These are phyloP conservation scores for Cynanchum wilfordii DNA, from an alignment of 257 asterid species.

Conservation along the genomic window DNA sequence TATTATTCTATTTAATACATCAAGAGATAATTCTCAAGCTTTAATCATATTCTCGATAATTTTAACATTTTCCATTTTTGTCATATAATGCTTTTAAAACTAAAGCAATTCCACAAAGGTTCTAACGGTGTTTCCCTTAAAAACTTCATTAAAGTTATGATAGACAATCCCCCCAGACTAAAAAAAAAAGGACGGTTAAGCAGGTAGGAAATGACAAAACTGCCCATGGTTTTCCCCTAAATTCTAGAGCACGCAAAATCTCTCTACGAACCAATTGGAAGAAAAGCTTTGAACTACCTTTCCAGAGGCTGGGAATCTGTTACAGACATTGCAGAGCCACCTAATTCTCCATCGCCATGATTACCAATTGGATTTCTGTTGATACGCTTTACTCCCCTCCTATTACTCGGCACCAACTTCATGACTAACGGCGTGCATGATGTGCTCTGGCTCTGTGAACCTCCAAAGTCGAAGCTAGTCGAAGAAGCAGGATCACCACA, in stretches of 20 bases:
- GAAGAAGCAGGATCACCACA: neutral
- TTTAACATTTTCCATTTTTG: neutral
- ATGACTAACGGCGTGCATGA: neutral
- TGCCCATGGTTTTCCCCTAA: neutral
- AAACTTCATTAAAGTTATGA: too few relatives aligned
- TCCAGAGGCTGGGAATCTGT: neutral
- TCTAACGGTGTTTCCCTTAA: too few relatives aligned
- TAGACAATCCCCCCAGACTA: too few relatives aligned
- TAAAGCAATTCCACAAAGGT: neutral
- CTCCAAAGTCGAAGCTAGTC: neutral
- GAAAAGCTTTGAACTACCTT: neutral
- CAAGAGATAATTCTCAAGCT: too few relatives aligned
- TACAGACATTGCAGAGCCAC: neutral
- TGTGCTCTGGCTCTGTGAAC: neutral
- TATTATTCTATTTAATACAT: too few relatives aligned
- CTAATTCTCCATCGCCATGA: neutral
- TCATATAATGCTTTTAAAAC: neutral
- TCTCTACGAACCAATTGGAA: neutral
- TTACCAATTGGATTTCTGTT: neutral
- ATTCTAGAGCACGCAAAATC: neutral
- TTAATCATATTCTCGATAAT: too few relatives aligned
- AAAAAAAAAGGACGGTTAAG: too few relatives aligned
- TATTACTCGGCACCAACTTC: constrained; percentile 15
- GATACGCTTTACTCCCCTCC: neutral
- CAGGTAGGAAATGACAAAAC: neutral